Conservation (phyloP, 495 filamentous ascomycete genomes). For the Schizothecium vesticola region DNA sequence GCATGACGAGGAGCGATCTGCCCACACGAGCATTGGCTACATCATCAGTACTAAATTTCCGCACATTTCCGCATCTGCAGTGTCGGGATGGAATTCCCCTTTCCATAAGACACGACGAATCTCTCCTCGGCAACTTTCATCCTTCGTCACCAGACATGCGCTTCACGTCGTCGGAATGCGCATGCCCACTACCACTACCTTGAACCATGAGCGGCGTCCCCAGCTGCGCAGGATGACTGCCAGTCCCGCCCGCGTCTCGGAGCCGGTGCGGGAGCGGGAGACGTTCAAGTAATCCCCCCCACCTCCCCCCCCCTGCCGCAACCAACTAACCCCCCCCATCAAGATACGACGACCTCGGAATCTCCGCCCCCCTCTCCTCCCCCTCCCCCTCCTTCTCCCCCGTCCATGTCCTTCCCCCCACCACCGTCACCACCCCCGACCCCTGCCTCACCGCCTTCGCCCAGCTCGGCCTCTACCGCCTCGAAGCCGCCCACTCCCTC, state of each 20-base stretch:
- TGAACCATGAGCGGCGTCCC: background rate
- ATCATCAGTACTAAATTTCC: background rate
- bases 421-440: slow-evolving; percentile 40
- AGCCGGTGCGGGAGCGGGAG: slow-evolving; percentile 27
- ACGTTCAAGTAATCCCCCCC: slow-evolving; percentile 26
- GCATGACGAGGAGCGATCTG: background rate
- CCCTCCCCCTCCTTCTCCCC: background rate
- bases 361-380: slow-evolving; percentile 23
- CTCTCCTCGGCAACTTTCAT: background rate
- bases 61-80: background rate
- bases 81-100: background rate
- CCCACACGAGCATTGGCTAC: background rate
- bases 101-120: background rate
- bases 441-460: slow-evolving; percentile 59
- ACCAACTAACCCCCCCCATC: background rate
- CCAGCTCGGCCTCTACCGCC: slow-evolving; percentile 52
- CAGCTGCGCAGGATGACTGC: background rate
- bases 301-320: background rate
- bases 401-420: slow-evolving; percentile 13
- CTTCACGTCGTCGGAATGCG: background rate
- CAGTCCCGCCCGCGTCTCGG: slow-evolving; percentile 14
- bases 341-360: slow-evolving; percentile 21
- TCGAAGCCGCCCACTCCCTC: slow-evolving; percentile 49
- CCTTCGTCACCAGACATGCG: background rate
- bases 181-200: background rate